phyloP scores from a whole-genome alignment of 805 yeast genomes.

The Wickerhamiella australiensis region DNA sequence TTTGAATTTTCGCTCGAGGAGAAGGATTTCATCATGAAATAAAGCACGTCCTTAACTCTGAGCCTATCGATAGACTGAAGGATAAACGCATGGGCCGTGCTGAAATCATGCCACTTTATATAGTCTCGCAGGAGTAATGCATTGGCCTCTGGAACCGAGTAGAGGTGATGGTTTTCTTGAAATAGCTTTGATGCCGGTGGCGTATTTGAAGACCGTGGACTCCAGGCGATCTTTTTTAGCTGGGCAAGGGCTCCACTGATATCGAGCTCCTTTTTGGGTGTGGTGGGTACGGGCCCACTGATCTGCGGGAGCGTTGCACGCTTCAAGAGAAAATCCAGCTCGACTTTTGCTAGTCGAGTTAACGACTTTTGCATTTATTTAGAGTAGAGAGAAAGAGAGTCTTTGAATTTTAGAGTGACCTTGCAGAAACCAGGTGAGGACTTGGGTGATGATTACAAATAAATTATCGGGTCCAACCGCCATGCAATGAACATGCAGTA shows the following conservation, averaged over 20 bases:
- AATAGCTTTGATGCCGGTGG: not conserved
- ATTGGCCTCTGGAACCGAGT: not conserved
- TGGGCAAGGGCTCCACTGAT: not conserved
- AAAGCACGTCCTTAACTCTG: slow-evolving; percentile 12
- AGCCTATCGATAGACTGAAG: slow-evolving; percentile 11
- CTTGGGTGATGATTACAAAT: no score
- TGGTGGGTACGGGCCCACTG: not conserved
- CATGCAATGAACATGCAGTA: no score
- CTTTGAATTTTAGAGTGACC: no score
- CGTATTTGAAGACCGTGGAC: not conserved
- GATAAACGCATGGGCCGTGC: slow-evolving; percentile 19
- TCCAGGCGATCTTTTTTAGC: not conserved
- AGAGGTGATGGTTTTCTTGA: slow-evolving; percentile 1
- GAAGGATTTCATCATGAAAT: slow-evolving; percentile 15
- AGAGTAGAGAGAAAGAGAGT: not conserved
- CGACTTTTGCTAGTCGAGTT: slow-evolving; percentile 11
- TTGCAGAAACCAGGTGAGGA: no score
- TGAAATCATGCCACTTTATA: slow-evolving; percentile 18
- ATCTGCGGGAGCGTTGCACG: slow-evolving; percentile 1
- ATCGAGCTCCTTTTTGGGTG: slow-evolving; percentile 14
- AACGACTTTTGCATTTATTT: slow-evolving; percentile 12
- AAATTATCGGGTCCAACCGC: no score
- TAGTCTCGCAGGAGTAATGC: slow-evolving; percentile 13
- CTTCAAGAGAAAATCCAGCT: slow-evolving; percentile 5
- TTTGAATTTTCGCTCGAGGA: slow-evolving; percentile 14